Conservation (phyloP, 148 eudicot genomes). For the Agrostemma githago region DNA sequence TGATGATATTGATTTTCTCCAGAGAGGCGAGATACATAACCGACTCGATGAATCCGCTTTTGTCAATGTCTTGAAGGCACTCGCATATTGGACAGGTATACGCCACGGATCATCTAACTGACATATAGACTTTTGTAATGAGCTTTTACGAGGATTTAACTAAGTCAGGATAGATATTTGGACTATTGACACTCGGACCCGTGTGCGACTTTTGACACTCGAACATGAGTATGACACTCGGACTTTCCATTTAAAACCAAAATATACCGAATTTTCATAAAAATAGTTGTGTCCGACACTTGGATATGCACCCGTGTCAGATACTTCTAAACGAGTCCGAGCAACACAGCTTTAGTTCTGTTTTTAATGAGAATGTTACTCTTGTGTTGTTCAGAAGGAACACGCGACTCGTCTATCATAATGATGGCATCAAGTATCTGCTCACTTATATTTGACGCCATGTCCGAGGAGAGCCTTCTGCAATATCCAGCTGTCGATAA, state of each 20-base stretch:
- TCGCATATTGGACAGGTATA: conserved; percentile 70
- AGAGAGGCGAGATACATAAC: conserved; percentile 54
- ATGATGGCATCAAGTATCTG: conserved; percentile 95
- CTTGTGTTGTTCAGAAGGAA: conserved; percentile 35
- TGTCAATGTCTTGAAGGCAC: conserved; percentile 53
- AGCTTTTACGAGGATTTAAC: not conserved
- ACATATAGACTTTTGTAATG: not conserved
- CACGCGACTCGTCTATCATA: conserved; percentile 39
- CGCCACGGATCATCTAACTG: not conserved
- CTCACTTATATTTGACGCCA: conserved; percentile 57
- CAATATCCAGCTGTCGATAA: conserved; percentile 43
- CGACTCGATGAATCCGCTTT: conserved; percentile 49
- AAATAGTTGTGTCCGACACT: too few relatives aligned
- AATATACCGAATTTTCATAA: too few relatives aligned
- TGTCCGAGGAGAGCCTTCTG: conserved; percentile 69
- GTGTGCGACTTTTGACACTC: not conserved
- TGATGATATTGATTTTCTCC: conserved; percentile 13
- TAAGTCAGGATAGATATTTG: not conserved
- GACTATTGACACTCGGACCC: not conserved
- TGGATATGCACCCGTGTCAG: too few relatives aligned
- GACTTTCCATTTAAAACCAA: too few relatives aligned
- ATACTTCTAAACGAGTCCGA: too few relatives aligned
- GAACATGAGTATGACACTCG: too few relatives aligned
- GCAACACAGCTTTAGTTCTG: not conserved
- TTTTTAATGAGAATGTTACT: not conserved